A percentile compares a stretch with the other conserved stretches of the same genome.
phyloP scores from a whole-genome alignment of 2,329 filamentous ascomycete genomes.

The Verticillium zaregamsianum region DNA sequence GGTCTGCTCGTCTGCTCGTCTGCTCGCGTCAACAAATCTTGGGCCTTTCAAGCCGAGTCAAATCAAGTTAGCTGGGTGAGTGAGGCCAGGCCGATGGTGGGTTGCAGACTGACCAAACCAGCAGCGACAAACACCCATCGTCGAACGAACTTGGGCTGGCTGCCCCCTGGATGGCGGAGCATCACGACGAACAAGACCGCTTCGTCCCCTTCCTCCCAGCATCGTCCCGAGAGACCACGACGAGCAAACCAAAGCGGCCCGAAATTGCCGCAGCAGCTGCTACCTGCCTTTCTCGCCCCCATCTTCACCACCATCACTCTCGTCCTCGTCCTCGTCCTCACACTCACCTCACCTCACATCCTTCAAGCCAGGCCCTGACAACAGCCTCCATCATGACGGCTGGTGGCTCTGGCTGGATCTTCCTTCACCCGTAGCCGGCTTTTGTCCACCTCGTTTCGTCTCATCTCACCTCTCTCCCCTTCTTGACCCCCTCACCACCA shows the following conservation, averaged over 20 bases:
- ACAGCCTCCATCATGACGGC: not conserved
- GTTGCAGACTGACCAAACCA: not conserved
- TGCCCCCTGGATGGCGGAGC: not conserved
- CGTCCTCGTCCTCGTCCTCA: not conserved
- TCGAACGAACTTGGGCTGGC: not conserved
- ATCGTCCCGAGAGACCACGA: not conserved
- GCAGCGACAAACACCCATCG: not conserved
- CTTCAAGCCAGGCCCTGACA: not conserved
- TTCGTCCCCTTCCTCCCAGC: not conserved
- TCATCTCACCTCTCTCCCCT: not conserved
- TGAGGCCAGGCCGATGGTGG: not conserved
- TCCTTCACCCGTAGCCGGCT: not conserved
- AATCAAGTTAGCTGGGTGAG: not conserved
- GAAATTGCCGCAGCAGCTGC: not conserved
- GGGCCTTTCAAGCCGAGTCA: not conserved
- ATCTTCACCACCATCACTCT: not conserved
- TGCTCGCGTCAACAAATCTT: not conserved
- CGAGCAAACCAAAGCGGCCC: not conserved
- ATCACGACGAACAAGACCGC: not conserved
- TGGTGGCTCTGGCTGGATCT: not conserved
- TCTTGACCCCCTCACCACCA: not conserved
- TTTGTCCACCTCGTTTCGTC: not conserved
- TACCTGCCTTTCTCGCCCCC: not conserved
- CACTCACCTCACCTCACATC: not conserved
- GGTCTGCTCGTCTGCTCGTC: not conserved